A percentile compares a stretch with the other conserved stretches of the same genome.
phyloP scores from a whole-genome alignment of 2,329 filamentous ascomycete species.

The Gremmenia infestans region DNA sequence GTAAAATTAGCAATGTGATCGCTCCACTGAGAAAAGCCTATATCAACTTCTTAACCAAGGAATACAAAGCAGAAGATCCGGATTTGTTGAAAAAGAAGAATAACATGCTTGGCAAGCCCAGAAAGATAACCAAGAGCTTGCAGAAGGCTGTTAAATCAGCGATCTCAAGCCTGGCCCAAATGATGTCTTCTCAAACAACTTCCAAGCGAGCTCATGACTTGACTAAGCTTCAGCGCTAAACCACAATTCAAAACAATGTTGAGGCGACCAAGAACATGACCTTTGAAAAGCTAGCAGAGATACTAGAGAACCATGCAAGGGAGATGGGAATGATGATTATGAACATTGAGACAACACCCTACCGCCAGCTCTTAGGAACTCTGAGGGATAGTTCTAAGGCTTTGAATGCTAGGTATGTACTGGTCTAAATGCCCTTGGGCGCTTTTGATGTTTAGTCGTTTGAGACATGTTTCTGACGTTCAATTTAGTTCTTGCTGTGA shows the following conservation, averaged over 20 bases:
- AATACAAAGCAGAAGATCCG: slow-evolving; percentile 8
- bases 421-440: no score
- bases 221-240: slow-evolving; percentile 25
- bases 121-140: slow-evolving; percentile 10
- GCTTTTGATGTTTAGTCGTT: no score
- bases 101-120: slow-evolving; percentile 14
- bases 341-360: slow-evolving; percentile 16
- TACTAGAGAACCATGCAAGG: slow-evolving; percentile 14
- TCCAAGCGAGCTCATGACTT: slow-evolving; percentile 28
- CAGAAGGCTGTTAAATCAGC: slow-evolving; percentile 13
- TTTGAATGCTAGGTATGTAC: slow-evolving; percentile 6
- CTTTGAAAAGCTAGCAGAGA: slow-evolving; percentile 16
- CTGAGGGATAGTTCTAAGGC: slow-evolving; percentile 6
- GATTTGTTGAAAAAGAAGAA: slow-evolving; percentile 16
- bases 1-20: slow-evolving; percentile 8
- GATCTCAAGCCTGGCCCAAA: slow-evolving; percentile 21
- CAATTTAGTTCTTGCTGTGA: slow-evolving; percentile 13
- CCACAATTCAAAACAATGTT: slow-evolving; percentile 25
- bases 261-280: slow-evolving; percentile 24
- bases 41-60: slow-evolving; percentile 14
- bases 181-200: slow-evolving; percentile 27
- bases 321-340: slow-evolving; percentile 23
- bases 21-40: slow-evolving; percentile 12
- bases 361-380: slow-evolving; percentile 13
- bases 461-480: no score